A percentile compares a stretch with the other conserved stretches of the same genome.
These are phyloP conservation scores for Lactarius quietus DNA, from an alignment of 768 basidiomycete genomes.

Conservation along the genomic window DNA sequence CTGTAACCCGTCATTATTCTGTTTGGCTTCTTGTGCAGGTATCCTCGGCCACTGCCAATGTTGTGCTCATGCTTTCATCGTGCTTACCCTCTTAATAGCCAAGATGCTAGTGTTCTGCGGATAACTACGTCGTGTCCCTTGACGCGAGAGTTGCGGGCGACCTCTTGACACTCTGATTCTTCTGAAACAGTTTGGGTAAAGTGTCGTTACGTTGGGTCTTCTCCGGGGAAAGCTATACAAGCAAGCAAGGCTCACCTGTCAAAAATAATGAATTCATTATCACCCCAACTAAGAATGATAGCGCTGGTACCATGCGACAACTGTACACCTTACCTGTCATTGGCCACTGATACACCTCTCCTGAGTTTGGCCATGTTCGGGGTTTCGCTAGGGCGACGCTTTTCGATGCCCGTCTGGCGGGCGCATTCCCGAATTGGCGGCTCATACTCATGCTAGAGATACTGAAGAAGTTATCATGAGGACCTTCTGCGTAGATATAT, in stretches of 20 bases:
- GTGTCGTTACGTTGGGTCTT: not conserved
- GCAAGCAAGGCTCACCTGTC: no score
- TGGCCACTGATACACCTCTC: no score
- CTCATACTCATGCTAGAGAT: not conserved
- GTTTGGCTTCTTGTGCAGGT: not conserved
- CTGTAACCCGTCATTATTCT: not conserved
- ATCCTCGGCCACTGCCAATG: not conserved
- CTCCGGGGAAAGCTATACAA: no score
- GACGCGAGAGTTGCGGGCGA: not conserved
- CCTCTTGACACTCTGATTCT: not conserved
- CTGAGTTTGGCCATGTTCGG: not conserved
- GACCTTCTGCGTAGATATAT: not conserved
- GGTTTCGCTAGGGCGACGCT: not conserved
- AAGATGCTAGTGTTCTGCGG: not conserved
- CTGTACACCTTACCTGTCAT: no score
- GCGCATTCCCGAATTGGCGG: not conserved
- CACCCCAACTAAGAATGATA: no score
- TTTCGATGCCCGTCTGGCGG: not conserved
- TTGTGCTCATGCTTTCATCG: not conserved
- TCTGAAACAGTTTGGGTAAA: not conserved
- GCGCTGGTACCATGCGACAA: no score
- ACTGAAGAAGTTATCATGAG: not conserved
- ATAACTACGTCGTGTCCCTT: not conserved
- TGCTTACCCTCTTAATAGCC: not conserved
- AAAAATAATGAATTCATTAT: no score